phyloP scores from a whole-genome alignment of 2,329 filamentous ascomycete species.

The Fusarium buharicum region DNA sequence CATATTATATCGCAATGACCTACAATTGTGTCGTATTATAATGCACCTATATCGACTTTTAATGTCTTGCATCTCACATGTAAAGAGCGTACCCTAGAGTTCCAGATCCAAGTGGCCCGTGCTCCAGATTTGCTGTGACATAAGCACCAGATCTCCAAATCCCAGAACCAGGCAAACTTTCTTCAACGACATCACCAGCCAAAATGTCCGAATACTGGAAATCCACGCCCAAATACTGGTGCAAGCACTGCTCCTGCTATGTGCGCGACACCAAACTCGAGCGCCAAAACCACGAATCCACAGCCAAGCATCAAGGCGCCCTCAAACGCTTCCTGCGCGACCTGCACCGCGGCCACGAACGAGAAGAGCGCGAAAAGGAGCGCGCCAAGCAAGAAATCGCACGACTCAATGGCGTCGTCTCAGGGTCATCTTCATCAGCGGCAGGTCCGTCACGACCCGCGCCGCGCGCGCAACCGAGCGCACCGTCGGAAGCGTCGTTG shows the following conservation, averaged over 20 bases:
- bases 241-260: constrained; percentile 92
- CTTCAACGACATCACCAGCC: constrained; percentile 4
- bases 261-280: constrained; percentile 94
- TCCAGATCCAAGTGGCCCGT: background rate
- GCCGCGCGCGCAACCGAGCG: constrained; percentile 21
- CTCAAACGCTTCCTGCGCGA: constrained; percentile 91
- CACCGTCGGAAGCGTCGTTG: constrained; percentile 67
- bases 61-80: background rate
- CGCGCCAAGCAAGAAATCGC: constrained; percentile 86
- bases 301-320: constrained; percentile 82
- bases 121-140: constrained; percentile 18
- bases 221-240: constrained; percentile 97
- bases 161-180: constrained; percentile 6
- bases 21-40: too few relatives aligned
- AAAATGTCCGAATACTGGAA: constrained; percentile 98
- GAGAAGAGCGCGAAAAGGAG: constrained; percentile 82
- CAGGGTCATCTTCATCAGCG: constrained; percentile 55
- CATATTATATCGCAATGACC: too few relatives aligned
- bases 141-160: constrained; percentile 23
- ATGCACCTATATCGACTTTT: too few relatives aligned
- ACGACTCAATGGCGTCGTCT: constrained; percentile 80
- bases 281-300: constrained; percentile 88
- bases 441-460: constrained; percentile 33
- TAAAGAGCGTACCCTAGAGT: constrained; percentile 19
- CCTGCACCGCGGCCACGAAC: constrained; percentile 85